Conservation (phyloP, 495 filamentous ascomycete species). For the Apiosordaria backusii region DNA sequence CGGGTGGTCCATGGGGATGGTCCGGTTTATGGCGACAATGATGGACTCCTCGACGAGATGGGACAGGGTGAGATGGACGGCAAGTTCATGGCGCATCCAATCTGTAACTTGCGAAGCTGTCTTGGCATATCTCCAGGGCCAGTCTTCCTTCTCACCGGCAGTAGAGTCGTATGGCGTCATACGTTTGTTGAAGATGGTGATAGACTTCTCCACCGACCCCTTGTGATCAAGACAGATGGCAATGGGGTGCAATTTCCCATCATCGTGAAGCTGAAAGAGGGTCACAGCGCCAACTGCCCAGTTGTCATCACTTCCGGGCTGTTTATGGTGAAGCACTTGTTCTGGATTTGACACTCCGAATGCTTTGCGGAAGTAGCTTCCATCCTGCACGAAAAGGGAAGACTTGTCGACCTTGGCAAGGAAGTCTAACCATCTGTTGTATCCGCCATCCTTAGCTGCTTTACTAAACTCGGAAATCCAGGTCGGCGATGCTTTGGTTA, state of each 20-base stretch:
- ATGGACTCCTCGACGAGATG: slow-evolving; percentile 49
- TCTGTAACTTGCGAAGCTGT: slow-evolving; percentile 48
- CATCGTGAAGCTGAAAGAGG: slow-evolving; percentile 42
- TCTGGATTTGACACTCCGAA: slow-evolving; percentile 23
- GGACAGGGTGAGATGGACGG: slow-evolving; percentile 43
- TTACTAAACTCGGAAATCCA: slow-evolving; percentile 36
- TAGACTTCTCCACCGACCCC: slow-evolving; percentile 39
- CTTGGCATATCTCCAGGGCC: slow-evolving; percentile 53
- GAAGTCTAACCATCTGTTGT: slow-evolving; percentile 26
- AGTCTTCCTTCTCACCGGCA: slow-evolving; percentile 41
- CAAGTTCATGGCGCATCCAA: slow-evolving; percentile 48
- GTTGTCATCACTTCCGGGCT: slow-evolving; percentile 25
- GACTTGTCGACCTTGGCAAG: slow-evolving; percentile 27
- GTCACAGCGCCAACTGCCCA: slow-evolving; percentile 41
- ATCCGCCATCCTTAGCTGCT: slow-evolving; percentile 32
- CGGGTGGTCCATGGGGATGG: slow-evolving; percentile 38
- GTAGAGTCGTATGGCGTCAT: slow-evolving; percentile 29
- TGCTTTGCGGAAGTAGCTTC: slow-evolving; percentile 45
- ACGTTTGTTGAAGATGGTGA: slow-evolving; percentile 47
- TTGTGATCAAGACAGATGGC: slow-evolving; percentile 40
- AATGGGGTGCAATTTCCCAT: slow-evolving; percentile 47
- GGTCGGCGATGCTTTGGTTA: slow-evolving; percentile 30
- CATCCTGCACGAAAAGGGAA: slow-evolving; percentile 46
- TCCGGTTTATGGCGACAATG: slow-evolving; percentile 45
- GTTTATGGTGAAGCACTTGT: slow-evolving; percentile 21